Base-by-base conservation (phyloP, 805 yeast genomes). In the Candida jianshihensis region DNA sequence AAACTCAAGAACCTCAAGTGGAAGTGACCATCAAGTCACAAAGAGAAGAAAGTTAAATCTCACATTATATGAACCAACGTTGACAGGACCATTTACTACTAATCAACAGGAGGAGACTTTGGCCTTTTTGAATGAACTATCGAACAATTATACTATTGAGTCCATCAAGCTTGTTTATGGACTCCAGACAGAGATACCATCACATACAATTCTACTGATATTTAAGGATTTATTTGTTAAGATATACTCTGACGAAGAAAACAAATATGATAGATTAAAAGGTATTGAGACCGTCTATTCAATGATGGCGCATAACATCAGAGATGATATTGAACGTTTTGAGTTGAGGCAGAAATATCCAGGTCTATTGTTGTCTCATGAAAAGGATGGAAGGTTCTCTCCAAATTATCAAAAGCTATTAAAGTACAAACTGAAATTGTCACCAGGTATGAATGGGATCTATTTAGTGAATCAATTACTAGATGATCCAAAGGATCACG, bases 301-400 rank as follows among this genome's bases (percentile, higher is more conserved):
- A 3, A 25, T 42, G 32, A 46, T 46, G 51, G 48, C 49, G 2
- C 48, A 48, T 51, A 44, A 43, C 22, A 38, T 44, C 18, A 33
- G 38, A 18, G 54, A 49, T 21, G 53, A 48, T 28, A 15, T 33
- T 3, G 35, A 35, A 14, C 17, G 40, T n/a, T 32, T 32, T 32
- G 28, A 34, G 5, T 14, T 19, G 15, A 28, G 30, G 19, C 22
- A 19, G 17, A 14, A 26, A 6, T 33, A 42, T 25, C 46, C 46
- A 10, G 37, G 33, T 25, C 30, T 34, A 4, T 18, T 42, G 2
- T 17, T 43, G 17, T 45, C 48, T 2, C 39, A 41, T 26, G 43
- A 47, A 10, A 37, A 38, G 4, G 35, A 44, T 19, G n/a, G 33
- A 9, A 31, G 33, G 3, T 41, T 33, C 19, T 39, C 44, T 3